Evolutionary conservation across 2,329 filamentous ascomycete species (phyloP).

Genomic region (Paecilomyces niveus): DNA sequence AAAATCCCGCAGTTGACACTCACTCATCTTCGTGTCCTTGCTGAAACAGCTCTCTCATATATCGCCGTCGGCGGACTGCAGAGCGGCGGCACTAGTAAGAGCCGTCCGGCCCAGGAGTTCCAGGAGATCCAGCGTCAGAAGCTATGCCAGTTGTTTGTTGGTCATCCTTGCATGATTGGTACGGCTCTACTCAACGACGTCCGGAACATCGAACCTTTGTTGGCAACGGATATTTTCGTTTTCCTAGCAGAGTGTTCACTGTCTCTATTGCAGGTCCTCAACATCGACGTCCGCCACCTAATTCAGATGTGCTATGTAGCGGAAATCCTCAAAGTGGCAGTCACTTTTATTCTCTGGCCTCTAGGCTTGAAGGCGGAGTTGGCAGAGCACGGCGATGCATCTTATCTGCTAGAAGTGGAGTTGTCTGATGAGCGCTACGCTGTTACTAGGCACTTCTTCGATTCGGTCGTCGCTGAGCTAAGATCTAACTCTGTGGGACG

Average conservation of each 20-base stretch:
- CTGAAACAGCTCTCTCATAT: constrained; percentile 83
- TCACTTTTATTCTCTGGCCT: constrained; percentile 44
- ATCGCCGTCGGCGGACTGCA: constrained; percentile 67
- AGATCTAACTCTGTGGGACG: constrained; percentile 29
- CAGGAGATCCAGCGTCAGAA: constrained; percentile 62
- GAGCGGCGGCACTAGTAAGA: constrained; percentile 51
- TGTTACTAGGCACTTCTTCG: constrained; percentile 29
- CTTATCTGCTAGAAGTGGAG: constrained; percentile 17
- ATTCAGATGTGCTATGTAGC: constrained; percentile 82
- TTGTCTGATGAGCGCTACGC: constrained; percentile 21
- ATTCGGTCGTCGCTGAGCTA: constrained; percentile 29
- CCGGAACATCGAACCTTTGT: constrained; percentile 32
- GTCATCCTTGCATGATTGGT: constrained; percentile 36
- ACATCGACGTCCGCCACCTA: constrained; percentile 69
- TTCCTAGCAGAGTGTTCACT: constrained; percentile 76
- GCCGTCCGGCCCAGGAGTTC: constrained; percentile 55
- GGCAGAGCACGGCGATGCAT: constrained; percentile 19
- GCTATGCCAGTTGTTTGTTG: constrained; percentile 67
- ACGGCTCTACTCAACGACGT: constrained; percentile 27
- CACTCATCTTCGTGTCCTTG: constrained; percentile 78
- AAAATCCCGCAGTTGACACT: constrained; percentile 77
- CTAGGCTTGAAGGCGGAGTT: constrained; percentile 29
- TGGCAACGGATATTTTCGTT: constrained; percentile 32
- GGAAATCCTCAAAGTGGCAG: constrained; percentile 77
- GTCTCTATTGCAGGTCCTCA: constrained; percentile 59